A percentile compares a stretch with the other conserved stretches of the same genome.
These are phyloP conservation scores for Haplographium delicatum DNA, from an alignment of 495 filamentous ascomycete genomes.

Conservation along the genomic window DNA sequence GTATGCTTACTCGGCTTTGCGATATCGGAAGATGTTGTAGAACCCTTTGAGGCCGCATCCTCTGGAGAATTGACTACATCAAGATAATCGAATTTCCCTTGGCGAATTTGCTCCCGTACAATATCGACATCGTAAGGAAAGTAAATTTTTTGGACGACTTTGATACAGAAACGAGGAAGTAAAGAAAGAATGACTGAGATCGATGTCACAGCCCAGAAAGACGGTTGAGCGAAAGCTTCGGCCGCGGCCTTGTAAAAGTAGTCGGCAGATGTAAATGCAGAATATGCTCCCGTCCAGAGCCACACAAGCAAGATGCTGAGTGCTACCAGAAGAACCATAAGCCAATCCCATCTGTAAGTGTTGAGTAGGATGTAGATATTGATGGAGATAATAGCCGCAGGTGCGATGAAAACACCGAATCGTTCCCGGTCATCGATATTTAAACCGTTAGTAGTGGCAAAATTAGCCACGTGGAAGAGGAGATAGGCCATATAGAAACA, in stretches of 20 bases:
- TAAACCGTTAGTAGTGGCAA: conserved; percentile 62
- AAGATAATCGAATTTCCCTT: conserved; percentile 72
- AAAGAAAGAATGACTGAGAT: conserved; percentile 73
- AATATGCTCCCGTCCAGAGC: conserved; percentile 95
- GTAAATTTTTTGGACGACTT: conserved; percentile 86
- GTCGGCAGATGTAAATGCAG: conserved; percentile 55
- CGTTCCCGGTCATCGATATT: conserved; percentile 70
- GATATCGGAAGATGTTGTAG: conserved; percentile 52
- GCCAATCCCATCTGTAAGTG: conserved; percentile 96
- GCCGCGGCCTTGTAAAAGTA: conserved; percentile 73
- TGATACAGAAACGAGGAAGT: conserved; percentile 78
- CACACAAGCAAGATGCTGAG: conserved; percentile 86
- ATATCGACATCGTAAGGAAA: conserved; percentile 93
- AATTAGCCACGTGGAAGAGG: conserved; percentile 61
- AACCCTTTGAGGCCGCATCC: conserved; percentile 13
- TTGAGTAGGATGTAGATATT: conserved; percentile 95
- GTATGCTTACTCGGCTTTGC: conserved; percentile 57
- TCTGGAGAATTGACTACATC: conserved; percentile 32
- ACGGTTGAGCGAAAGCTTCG: conserved; percentile 71
- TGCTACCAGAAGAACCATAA: conserved; percentile 71
- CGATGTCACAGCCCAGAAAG: conserved; percentile 80
- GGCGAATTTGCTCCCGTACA: conserved; percentile 82
- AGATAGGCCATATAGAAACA: conserved; percentile 90
- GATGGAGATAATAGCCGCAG: conserved; percentile 75
- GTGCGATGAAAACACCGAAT: conserved; percentile 77